These are phyloP conservation scores for Trichoderma reesei DNA, from an alignment of 495 filamentous ascomycete species.

Conservation along the genomic window DNA sequence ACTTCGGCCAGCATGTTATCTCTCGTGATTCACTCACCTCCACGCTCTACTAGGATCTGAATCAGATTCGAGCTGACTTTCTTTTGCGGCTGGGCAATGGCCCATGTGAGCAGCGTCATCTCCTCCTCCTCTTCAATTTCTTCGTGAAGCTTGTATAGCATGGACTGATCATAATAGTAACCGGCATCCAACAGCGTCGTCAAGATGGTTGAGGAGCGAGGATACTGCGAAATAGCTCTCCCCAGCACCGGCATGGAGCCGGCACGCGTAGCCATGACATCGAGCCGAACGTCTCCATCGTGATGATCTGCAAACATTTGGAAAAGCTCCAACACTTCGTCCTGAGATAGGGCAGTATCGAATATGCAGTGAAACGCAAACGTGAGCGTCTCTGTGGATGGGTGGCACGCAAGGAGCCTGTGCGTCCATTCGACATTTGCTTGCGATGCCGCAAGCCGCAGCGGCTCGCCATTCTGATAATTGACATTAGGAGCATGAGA, in stretches of 20 bases:
- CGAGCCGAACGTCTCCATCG: slow-evolving; percentile 30
- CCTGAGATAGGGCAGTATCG: slow-evolving; percentile 26
- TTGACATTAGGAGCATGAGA: slow-evolving; percentile 29
- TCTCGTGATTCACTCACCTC: slow-evolving; percentile 17
- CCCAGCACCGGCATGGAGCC: slow-evolving; percentile 29
- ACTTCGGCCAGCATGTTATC: background rate
- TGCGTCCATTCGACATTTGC: slow-evolving; percentile 30
- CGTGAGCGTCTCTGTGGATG: slow-evolving; percentile 28
- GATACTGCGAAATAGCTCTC: slow-evolving; percentile 33
- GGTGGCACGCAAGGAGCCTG: slow-evolving; percentile 27
- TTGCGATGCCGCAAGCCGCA: slow-evolving; percentile 31
- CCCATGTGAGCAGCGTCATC: slow-evolving; percentile 37
- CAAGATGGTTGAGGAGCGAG: slow-evolving; percentile 32
- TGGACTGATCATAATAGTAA: slow-evolving; percentile 37
- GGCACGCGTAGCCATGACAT: slow-evolving; percentile 27
- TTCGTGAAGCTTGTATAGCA: slow-evolving; percentile 22
- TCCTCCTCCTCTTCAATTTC: slow-evolving; percentile 32
- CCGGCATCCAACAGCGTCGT: slow-evolving; percentile 34
- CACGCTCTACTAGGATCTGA: slow-evolving; percentile 30
- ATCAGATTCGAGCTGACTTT: slow-evolving; percentile 35
- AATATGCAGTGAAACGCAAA: slow-evolving; percentile 36
- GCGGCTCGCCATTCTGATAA: slow-evolving; percentile 28
- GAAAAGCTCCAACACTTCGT: slow-evolving; percentile 27
- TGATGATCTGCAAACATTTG: slow-evolving; percentile 32
- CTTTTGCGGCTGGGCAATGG: slow-evolving; percentile 39